Percentiles rank a stretch among this genome's conserved stretches.
Conservation (phyloP, 129 eudicot species). For the Silybum marianum region DNA sequence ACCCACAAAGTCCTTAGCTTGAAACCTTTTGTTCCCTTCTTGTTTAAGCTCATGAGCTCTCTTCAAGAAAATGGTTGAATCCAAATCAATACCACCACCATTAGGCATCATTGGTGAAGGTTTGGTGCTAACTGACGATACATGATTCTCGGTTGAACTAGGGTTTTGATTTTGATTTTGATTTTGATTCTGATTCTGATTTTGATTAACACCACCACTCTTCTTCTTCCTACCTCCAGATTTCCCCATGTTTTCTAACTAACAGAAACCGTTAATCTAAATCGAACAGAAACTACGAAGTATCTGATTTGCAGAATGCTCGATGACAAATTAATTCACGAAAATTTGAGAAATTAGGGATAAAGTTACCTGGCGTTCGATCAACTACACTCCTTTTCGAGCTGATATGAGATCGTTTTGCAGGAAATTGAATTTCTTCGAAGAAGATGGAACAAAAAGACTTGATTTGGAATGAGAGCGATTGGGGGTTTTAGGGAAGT, state of each 20-base stretch:
- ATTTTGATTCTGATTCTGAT: conserved; percentile 14
- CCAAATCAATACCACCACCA: conserved; percentile 58
- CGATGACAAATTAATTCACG: background rate
- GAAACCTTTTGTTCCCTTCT: conserved; percentile 90
- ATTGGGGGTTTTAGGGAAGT: conserved; percentile 31
- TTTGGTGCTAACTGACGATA: conserved; percentile 30
- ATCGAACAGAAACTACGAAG: conserved; percentile 15
- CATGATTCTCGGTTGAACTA: conserved; percentile 45
- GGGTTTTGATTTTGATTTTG: conserved; percentile 36
- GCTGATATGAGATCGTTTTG: conserved; percentile 13
- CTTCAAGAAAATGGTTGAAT: conserved; percentile 67
- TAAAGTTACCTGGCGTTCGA: conserved; percentile 20
- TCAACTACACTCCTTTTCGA: conserved; percentile 10
- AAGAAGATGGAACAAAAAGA: background rate
- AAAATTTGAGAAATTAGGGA: conserved; percentile 18
- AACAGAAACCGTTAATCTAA: conserved; percentile 15
- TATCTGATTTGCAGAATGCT: conserved; percentile 5
- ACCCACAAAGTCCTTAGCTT: conserved; percentile 73
- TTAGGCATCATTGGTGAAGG: conserved; percentile 44
- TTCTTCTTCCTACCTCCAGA: conserved; percentile 85
- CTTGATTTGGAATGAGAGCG: background rate
- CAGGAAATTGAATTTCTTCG: background rate
- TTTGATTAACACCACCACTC: conserved; percentile 13
- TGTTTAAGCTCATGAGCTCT: conserved; percentile 93
- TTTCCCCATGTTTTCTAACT: conserved; percentile 66